phyloP scores from a whole-genome alignment of 176 grass and related monocot species.

The Chloris gayana region DNA sequence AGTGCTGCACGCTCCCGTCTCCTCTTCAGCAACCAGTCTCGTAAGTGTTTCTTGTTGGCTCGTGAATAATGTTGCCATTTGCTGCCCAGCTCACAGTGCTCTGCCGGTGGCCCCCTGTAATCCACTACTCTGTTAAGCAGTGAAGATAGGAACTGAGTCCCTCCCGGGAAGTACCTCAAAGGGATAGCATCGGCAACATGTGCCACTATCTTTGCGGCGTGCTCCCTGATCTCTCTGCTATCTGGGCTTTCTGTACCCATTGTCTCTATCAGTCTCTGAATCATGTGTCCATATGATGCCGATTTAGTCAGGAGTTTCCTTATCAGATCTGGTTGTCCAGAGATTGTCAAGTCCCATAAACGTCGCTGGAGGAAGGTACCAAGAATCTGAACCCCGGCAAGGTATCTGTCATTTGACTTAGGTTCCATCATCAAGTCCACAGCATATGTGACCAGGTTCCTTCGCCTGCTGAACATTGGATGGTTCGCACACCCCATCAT shows the following conservation, averaged over 20 bases:
- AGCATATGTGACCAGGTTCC: neutral
- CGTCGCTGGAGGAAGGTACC: too few species aligned
- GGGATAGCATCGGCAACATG: neutral
- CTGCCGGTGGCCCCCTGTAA: neutral
- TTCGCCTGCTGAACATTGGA: neutral
- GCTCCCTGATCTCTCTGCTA: conserved; percentile 14
- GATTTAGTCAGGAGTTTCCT: neutral
- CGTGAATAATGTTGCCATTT: neutral
- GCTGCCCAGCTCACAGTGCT: neutral
- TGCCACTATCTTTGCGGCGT: neutral
- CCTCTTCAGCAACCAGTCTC: neutral
- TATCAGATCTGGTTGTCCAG: too few species aligned
- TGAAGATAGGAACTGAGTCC: neutral
- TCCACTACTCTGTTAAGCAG: neutral
- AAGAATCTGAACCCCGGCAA: neutral
- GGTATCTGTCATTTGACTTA: neutral
- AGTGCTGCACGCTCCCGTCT: too few species aligned
- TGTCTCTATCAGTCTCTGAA: neutral
- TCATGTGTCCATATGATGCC: neutral
- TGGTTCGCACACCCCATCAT: neutral
- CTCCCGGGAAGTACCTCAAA: neutral
- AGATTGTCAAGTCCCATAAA: too few species aligned
- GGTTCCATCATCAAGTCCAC: neutral
- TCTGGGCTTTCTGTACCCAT: neutral
- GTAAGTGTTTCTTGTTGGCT: neutral